Evolutionary conservation across 148 eudicot genomes (phyloP), one percentile per base, ranked within the genome.

Genomic region (Rhododendron henanense): DNA sequence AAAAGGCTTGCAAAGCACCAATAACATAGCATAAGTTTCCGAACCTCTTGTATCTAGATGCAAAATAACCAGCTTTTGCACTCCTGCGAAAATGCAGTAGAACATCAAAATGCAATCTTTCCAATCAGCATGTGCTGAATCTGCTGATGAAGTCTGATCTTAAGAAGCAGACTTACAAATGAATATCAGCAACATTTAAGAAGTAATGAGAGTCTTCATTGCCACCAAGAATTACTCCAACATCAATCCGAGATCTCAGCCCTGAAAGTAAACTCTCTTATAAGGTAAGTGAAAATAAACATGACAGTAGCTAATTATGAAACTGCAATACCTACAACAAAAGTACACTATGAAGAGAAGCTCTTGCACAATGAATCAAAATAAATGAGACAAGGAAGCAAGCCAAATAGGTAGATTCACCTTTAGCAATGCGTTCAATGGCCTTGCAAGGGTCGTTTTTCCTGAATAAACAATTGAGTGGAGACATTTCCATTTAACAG

Each of bases 41-140:
- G 85, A 94, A 95, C 78, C 87, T 92, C 88, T 97, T 97, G 92
- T 97, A 97, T 87, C 94, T 92, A 77, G 99, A 90, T 83, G 99
- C 95, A 91, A 93, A 93, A 88, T 92, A 97, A 90, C 99, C 99
- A 55, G 98, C 98, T 93, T 97, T 97, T 37, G 99, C 99, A 89
- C 98, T 97, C 94, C 99, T 97, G 92, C 81, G 82, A 90, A 67
- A 71, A 85, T 84, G 85, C 75, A 69, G 75, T 33, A 73, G 18
- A 53, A 80, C 83, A 83, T 39, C 10, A 45, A 25, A 48, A 84
- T 16, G n/a, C 21, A 3, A 14, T 44, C 65, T 76, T 28, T 78
- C 59, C 33, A 45, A 45, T 63, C 65, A 50, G 47, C 78, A 71
- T 47, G 18, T 45, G 28, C 25, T 47, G 74, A 25, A 67, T 67